Evolutionary conservation across 2,329 filamentous ascomycete genomes (phyloP), one percentile per base, ranked within the genome.

Genomic region (Aspergillus niger): DNA sequence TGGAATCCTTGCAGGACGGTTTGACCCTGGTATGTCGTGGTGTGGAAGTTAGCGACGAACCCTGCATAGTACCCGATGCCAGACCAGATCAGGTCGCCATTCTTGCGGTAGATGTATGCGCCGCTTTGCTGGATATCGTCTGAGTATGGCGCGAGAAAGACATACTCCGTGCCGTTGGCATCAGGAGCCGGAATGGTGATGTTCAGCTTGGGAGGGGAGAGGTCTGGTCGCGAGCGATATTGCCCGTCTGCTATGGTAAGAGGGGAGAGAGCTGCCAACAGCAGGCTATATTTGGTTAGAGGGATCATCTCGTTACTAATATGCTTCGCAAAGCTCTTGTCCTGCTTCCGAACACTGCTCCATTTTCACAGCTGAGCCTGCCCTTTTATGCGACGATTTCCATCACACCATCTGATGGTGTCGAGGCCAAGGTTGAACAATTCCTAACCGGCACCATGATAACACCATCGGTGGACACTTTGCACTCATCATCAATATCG

Each of bases 41-140:
- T 61, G 30, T 74, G 83, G 71, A 86, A 85, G 67, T 85, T 85
- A 61, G 79, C 79, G 0, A 79, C 70, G 80, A 82, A 85, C 67
- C 81, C 81, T 32, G 78, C 80, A 64, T 80, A 84, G 65, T 81
- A 80, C 3, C 77, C 79, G 57, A 83, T 83, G 2, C 84, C 82
- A 0, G 83, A 86, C 83, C 83, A 86, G 22, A 87, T 75, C 0
- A 86, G 74, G 53, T 85, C 82, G 1, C 84, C 84, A 32, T 83
- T 72, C 64, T 84, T 79, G 5, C 78, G 77, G 64, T 85, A 81
- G 64, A 86, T 86, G 67, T 86, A 86, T 0, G 83, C 81, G 0
- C 76, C 82, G 1, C 82, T 77, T 69, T 86, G 83, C 5, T 79
- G 77, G 2, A 83, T 82, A 0, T 69, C 66, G 30, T 70, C 69